Evolutionary conservation across 495 filamentous ascomycete species (phyloP), one percentile per base, ranked within the genome.

Genomic region (Hypoxylon subgilvum): DNA sequence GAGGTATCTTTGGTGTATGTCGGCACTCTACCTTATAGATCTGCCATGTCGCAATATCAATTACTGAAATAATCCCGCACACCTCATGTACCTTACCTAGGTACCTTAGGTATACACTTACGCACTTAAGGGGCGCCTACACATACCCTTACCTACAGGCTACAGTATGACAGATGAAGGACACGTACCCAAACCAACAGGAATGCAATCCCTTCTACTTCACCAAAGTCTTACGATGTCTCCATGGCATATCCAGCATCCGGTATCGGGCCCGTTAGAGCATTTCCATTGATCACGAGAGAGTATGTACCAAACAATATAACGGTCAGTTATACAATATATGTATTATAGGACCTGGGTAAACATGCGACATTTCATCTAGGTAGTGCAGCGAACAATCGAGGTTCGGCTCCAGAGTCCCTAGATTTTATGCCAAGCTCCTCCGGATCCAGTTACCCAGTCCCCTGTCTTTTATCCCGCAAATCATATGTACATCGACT

Each of bases 61-160:
- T n/a, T 34, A 5, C 31, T 35, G 13, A 36, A 41, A 63, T 57
- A 57, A 63, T 63, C 59, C 52, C 59, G 41, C 59, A 57, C 27
- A 57, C 59, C 52, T 47, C 1, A 35, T 8, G 30, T 30, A 35
- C 14, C 9, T 10, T 35, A n/a, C 31, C 13, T 51, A 23, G 30
- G 27, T 21, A 28, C 35, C 19, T 49, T 30, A n/a, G n/a, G n/a
- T 4, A 38, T 17, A 8, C 13, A 18, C 9, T 17, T 48, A 47
- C 35, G 21, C 32, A 28, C 25, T 22, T 42, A 35, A n/a, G n/a
- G n/a, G n/a, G n/a, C n/a, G n/a, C n/a, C n/a, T n/a, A 7, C 17
- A 4, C n/a, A 34, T 34, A 30, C 27, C 12, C 22, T 36, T 34
- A 45, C 22, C 21, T 58, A 46, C 31, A 27, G n/a, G n/a, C n/a